These are phyloP conservation scores for Hypocreales sp. DNA, from an alignment of 2,329 filamentous ascomycete species.

Conservation along the genomic window DNA sequence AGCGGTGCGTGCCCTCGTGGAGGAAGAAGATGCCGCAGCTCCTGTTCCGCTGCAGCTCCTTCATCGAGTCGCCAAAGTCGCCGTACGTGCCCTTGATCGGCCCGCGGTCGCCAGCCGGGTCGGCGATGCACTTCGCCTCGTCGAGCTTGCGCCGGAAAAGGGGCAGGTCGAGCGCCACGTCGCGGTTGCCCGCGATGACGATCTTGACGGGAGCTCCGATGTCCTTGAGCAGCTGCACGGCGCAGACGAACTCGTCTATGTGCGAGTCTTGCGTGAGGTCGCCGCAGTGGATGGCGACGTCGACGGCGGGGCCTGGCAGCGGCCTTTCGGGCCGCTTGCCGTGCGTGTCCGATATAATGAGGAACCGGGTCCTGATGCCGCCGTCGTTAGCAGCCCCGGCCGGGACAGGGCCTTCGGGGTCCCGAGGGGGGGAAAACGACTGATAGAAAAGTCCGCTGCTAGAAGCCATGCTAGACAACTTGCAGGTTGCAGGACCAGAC, in stretches of 20 bases:
- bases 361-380: too few species aligned
- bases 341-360: too few species aligned
- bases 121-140: conserved; percentile 3
- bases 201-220: conserved; percentile 30
- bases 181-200: conserved; percentile 35
- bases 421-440: too few species aligned
- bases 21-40: conserved; percentile 24
- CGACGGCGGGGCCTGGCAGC: too few species aligned
- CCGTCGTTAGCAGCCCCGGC: too few species aligned
- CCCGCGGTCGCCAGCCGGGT: conserved; percentile 1
- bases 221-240: conserved; percentile 19
- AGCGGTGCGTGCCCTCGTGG: conserved; percentile 23
- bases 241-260: conserved; percentile 19
- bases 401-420: too few species aligned
- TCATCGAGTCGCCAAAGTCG: conserved; percentile 15
- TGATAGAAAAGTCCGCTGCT: too few species aligned
- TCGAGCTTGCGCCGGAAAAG: conserved; percentile 17
- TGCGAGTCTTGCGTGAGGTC: conserved; percentile 30
- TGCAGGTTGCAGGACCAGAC: too few species aligned
- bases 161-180: conserved; percentile 23
- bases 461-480: too few species aligned
- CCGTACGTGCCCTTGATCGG: conserved; percentile 18
- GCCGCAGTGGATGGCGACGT: conserved; percentile 33
- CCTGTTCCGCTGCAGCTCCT: conserved; percentile 10
- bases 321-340: too few species aligned